Evolutionary conservation across 305 asterid species (phyloP).

Genomic region (Fraxinus velutina): DNA sequence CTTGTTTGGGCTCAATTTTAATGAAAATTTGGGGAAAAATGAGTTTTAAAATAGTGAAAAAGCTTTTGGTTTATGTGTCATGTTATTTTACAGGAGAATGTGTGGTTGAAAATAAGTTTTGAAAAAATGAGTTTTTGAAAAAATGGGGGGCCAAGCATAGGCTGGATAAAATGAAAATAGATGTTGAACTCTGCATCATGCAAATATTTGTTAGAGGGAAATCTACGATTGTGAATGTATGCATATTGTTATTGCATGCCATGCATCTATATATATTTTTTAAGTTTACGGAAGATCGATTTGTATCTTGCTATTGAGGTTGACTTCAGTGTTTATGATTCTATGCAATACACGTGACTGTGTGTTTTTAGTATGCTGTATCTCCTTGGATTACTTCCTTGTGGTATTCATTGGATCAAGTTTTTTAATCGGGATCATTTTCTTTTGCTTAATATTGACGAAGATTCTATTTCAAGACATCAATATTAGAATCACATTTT

Average conservation of each 20-base stretch:
- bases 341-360: background rate
- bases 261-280: background rate
- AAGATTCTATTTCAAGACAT: background rate
- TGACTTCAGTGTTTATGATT: background rate
- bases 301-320: background rate
- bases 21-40: no score
- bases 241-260: background rate
- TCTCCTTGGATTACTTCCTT: background rate
- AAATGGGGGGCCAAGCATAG: no score
- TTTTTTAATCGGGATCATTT: background rate
- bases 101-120: no score
- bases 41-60: no score
- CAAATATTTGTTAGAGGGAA: background rate
- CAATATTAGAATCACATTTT: constrained; percentile 7
- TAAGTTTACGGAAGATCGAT: background rate
- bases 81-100: no score
- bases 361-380: background rate
- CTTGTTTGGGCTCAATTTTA: no score
- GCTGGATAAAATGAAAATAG: background rate
- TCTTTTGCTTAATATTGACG: background rate
- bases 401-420: background rate
- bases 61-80: no score
- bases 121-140: no score
- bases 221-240: background rate
- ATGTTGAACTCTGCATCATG: background rate